Conservation (phyloP, 495 filamentous ascomycete genomes). For the Aspergillus diversus region DNA sequence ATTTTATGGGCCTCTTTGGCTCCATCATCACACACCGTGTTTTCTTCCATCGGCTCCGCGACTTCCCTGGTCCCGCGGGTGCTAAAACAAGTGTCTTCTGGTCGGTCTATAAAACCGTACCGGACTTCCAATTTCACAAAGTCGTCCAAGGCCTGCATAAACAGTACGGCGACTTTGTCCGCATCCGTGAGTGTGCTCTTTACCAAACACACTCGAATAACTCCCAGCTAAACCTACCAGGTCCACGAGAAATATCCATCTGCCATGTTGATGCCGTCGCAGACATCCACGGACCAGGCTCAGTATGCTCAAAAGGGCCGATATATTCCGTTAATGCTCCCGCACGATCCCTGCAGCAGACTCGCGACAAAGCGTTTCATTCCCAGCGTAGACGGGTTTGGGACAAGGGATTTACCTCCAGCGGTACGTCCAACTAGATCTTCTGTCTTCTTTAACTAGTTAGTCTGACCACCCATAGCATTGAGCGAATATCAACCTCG, state of each 20-base stretch:
- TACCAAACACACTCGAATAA: constrained; percentile 25
- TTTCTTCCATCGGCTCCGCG: constrained; percentile 44
- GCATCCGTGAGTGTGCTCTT: constrained; percentile 42
- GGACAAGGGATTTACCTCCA: constrained; percentile 22
- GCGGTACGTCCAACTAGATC: neutral
- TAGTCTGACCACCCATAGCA: constrained; percentile 15
- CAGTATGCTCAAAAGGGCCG: constrained; percentile 35
- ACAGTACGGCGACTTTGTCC: constrained; percentile 44
- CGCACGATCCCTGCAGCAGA: constrained; percentile 10
- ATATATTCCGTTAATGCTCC: constrained; percentile 10
- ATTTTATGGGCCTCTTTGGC: constrained; percentile 28
- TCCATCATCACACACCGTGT: constrained; percentile 51
- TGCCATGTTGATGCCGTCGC: constrained; percentile 27
- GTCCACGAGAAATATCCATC: constrained; percentile 41
- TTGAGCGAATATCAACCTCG: constrained; percentile 16
- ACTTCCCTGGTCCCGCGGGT: constrained; percentile 46
- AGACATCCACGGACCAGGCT: constrained; percentile 31
- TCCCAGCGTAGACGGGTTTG: constrained; percentile 10
- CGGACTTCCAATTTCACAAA: constrained; percentile 36
- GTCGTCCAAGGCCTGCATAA: constrained; percentile 34
- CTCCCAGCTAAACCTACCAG: constrained; percentile 14
- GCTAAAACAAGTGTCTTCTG: constrained; percentile 50
- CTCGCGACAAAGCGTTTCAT: constrained; percentile 17
- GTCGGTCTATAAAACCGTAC: constrained; percentile 33
- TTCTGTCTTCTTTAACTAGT: neutral